Evolutionary conservation across 1,284 basidiomycete genomes (phyloP).

Genomic region (Papiliotrema flavescens): DNA sequence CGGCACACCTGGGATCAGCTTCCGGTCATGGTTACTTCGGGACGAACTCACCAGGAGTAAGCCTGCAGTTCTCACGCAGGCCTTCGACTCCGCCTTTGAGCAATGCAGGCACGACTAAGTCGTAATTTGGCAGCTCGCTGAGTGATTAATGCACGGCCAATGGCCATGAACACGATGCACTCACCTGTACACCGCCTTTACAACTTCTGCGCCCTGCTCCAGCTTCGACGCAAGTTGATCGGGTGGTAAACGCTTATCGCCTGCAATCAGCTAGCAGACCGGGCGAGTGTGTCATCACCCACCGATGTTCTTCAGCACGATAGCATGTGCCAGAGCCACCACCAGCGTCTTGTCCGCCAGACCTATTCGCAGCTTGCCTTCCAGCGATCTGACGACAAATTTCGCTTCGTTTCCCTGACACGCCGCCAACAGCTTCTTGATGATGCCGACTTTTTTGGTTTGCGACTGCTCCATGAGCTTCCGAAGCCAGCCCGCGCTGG

Average conservation of each 20-base stretch:
- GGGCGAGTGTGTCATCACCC: slow-evolving; percentile 17
- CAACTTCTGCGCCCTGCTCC: slow-evolving; percentile 71
- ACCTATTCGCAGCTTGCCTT: slow-evolving; percentile 96
- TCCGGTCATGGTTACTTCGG: neutral
- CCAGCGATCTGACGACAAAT: slow-evolving; percentile 90
- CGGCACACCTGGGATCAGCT: slow-evolving; percentile 60
- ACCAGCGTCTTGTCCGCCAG: slow-evolving; percentile 92
- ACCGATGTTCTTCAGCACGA: slow-evolving; percentile 74
- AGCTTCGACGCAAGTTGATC: slow-evolving; percentile 71
- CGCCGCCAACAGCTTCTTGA: slow-evolving; percentile 88
- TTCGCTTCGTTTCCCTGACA: slow-evolving; percentile 84
- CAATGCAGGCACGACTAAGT: slow-evolving; percentile 88
- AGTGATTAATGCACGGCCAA: neutral
- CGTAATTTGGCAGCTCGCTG: slow-evolving; percentile 92
- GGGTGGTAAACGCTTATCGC: slow-evolving; percentile 65
- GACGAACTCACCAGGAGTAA: slow-evolving; percentile 68
- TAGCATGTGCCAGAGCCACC: slow-evolving; percentile 80
- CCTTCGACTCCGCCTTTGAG: slow-evolving; percentile 72
- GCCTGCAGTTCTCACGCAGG: slow-evolving; percentile 72
- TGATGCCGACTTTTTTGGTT: slow-evolving; percentile 90
- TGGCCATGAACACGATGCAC: slow-evolving; percentile 8
- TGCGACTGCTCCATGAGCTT: slow-evolving; percentile 61
- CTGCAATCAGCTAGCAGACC: slow-evolving; percentile 47
- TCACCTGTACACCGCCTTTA: slow-evolving; percentile 91
- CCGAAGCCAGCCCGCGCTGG: neutral